A percentile compares a stretch with the other conserved stretches of the same genome.
phyloP scores from a whole-genome alignment of 331 rosid species.

The Phaseolus coccineus region DNA sequence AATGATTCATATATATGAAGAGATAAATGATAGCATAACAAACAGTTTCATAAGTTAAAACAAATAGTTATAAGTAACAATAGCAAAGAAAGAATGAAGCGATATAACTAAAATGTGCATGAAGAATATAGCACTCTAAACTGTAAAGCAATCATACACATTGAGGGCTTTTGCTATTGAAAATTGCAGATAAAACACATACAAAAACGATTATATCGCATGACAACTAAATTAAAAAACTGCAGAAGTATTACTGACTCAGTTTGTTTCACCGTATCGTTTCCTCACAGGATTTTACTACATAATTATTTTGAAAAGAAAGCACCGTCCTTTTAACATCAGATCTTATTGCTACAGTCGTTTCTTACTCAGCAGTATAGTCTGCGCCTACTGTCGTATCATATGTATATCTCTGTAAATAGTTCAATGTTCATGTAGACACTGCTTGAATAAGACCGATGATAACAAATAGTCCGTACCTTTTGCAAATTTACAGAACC shows the following conservation, averaged over 20 bases:
- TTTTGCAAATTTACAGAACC: conserved; percentile 17
- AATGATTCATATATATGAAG: neutral
- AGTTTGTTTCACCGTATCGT: neutral
- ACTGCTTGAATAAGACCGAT: neutral
- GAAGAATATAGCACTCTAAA: neutral
- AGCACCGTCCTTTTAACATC: neutral
- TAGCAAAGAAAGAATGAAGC: neutral
- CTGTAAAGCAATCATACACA: neutral
- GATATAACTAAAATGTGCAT: conserved; percentile 18
- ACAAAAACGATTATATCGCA: neutral
- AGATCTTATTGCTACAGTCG: neutral
- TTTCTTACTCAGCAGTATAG: neutral
- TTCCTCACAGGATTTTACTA: neutral
- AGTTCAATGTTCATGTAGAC: neutral
- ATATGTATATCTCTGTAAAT: neutral
- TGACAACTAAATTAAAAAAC: conserved; percentile 3
- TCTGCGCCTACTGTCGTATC: neutral
- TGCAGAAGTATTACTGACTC: conserved; percentile 6
- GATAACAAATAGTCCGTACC: neutral
- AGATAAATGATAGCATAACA: conserved; percentile 8
- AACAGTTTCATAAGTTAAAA: neutral
- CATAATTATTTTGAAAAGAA: conserved; percentile 5
- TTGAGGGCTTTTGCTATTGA: neutral
- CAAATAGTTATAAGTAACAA: neutral
- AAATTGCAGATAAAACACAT: neutral